Conservation (phyloP, 1,139 yeast genomes). For the Casaregolazyma suthepensis region DNA sequence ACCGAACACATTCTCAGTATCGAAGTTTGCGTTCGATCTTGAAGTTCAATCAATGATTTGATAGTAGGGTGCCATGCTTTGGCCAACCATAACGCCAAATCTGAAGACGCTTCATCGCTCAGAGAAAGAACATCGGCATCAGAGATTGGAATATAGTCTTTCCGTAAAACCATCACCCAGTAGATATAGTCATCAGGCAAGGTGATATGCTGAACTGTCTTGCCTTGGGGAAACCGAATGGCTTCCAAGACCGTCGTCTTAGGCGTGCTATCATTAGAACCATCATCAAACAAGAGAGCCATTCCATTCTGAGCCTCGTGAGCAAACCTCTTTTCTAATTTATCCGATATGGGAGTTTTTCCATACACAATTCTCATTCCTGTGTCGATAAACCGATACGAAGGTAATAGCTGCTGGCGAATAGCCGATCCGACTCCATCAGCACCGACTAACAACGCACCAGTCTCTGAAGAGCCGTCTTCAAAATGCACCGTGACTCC, state of each 20-base stretch:
- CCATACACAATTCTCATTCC: conserved; percentile 5
- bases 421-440: conserved; percentile 4
- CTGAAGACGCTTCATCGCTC: not conserved
- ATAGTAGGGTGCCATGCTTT: conserved; percentile 1
- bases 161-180: conserved; percentile 5
- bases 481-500: conserved; percentile 5
- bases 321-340: not conserved
- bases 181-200: conserved; percentile 4
- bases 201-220: not conserved
- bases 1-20: conserved; percentile 1
- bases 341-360: conserved; percentile 1
- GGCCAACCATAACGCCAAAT: not conserved
- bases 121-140: not conserved
- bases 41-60: not conserved
- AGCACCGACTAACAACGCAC: conserved; percentile 6
- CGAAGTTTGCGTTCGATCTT: conserved; percentile 5
- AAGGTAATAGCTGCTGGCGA: conserved; percentile 2
- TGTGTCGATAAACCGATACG: not conserved
- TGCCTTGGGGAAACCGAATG: conserved; percentile 1
- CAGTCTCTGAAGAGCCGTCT: conserved; percentile 5
- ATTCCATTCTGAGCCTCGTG: not conserved
- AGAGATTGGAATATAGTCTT: not conserved
- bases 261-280: not conserved
- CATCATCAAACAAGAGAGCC: not conserved
- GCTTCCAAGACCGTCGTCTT: conserved; percentile 1